Percentiles rank a stretch among this genome's conserved stretches.
Evolutionary conservation across 306 rosid species (phyloP).

Genomic region (Cucurbita argyrosperma): DNA sequence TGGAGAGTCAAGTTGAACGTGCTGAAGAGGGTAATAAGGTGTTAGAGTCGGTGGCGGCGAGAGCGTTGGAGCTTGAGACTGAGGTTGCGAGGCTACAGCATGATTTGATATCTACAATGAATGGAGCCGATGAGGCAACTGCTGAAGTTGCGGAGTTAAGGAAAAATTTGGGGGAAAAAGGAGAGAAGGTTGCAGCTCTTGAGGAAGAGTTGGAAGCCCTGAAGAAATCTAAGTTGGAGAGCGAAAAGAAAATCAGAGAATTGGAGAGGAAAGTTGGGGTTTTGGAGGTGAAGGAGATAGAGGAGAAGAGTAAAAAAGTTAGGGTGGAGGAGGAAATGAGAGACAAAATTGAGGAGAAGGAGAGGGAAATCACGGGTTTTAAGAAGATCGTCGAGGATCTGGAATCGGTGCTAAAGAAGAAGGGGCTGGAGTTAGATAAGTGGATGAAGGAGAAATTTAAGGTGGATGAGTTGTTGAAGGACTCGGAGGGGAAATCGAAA

Average conservation of each 20-base stretch:
- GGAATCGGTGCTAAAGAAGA: conserved; percentile 19
- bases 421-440: conserved; percentile 23
- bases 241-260: conserved; percentile 49
- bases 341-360: conserved; percentile 49
- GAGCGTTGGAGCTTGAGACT: conserved; percentile 68
- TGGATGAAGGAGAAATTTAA: conserved; percentile 27
- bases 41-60: conserved; percentile 28
- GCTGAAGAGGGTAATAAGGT: conserved; percentile 27
- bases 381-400: conserved; percentile 32
- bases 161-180: conserved; percentile 32
- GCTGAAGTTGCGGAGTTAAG: conserved; percentile 32
- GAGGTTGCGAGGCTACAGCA: conserved; percentile 69
- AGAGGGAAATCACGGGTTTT: conserved; percentile 27
- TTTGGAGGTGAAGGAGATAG: conserved; percentile 69
- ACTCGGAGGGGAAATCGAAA: conserved; percentile 29
- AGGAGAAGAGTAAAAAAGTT: conserved; percentile 69
- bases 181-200: conserved; percentile 25
- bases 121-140: conserved; percentile 33
- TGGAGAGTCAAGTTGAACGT: conserved; percentile 32
- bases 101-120: conserved; percentile 32
- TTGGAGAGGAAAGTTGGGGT: conserved; percentile 69
- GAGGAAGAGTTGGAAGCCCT: conserved; percentile 42
- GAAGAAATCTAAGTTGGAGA: conserved; percentile 36
- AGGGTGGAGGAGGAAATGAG: conserved; percentile 73
- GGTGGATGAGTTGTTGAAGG: conserved; percentile 29